Evolutionary conservation across 2,329 filamentous ascomycete genomes (phyloP).

Genomic region (Fusarium sp.): DNA sequence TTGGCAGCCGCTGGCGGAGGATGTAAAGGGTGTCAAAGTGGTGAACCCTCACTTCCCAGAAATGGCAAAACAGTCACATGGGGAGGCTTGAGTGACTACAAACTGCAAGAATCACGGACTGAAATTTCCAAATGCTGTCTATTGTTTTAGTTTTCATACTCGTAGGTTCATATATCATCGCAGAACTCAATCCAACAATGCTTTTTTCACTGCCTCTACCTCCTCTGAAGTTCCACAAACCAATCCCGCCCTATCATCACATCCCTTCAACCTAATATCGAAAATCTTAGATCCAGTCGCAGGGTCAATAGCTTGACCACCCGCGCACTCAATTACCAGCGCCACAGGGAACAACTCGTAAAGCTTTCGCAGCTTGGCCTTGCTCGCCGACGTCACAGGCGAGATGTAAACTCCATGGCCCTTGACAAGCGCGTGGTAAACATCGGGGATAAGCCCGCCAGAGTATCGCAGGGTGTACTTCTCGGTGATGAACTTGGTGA

Average conservation of each 20-base stretch:
- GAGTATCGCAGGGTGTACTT: conserved; percentile 72
- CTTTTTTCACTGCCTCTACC: conserved; percentile 56
- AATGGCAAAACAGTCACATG: neutral
- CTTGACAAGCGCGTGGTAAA: conserved; percentile 71
- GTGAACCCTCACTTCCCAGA: conserved; percentile 28
- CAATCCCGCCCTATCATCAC: conserved; percentile 65
- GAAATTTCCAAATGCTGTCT: neutral
- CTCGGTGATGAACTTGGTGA: conserved; percentile 63
- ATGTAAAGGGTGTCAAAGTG: conserved; percentile 22
- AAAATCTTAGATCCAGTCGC: conserved; percentile 58
- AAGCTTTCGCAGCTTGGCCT: conserved; percentile 69
- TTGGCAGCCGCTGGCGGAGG: conserved; percentile 28
- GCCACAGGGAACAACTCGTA: conserved; percentile 73
- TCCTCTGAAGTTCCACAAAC: conserved; percentile 65
- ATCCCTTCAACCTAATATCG: conserved; percentile 54
- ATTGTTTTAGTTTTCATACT: neutral
- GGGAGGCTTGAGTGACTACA: neutral
- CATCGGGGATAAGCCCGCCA: conserved; percentile 72
- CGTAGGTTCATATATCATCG: neutral
- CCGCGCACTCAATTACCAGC: conserved; percentile 70
- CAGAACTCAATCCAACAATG: conserved; percentile 19
- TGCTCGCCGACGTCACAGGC: conserved; percentile 65
- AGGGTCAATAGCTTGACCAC: conserved; percentile 68
- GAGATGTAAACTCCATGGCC: conserved; percentile 72
- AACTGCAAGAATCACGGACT: accelerated